phyloP scores from a whole-genome alignment of 345 rosid species.

The Murraya koenigii region DNA sequence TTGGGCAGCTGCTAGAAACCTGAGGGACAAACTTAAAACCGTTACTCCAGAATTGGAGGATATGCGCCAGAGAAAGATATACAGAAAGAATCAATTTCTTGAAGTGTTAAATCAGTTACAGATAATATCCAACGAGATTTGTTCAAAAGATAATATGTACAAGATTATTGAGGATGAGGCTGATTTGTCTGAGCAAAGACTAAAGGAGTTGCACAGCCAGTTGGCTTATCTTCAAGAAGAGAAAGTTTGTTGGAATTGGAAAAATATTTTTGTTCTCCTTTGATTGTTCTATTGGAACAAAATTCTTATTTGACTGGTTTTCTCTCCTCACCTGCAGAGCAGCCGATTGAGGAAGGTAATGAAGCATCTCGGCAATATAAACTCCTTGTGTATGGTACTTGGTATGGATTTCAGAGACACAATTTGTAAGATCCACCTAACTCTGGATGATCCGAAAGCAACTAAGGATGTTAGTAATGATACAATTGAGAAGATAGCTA shows the following conservation, averaged over 20 bases:
- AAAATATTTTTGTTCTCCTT: background rate
- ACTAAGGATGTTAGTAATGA: conserved; percentile 42
- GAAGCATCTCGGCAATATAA: conserved; percentile 37
- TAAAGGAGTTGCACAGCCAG: conserved; percentile 45
- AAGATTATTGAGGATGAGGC: conserved; percentile 38
- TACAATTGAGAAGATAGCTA: conserved; percentile 46
- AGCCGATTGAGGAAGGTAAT: conserved; percentile 45
- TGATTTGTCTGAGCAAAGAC: conserved; percentile 46
- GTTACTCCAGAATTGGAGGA: conserved; percentile 43
- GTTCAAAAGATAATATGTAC: conserved; percentile 26
- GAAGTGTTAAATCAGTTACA: conserved; percentile 45
- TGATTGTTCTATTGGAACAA: background rate
- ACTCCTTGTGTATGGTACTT: conserved; percentile 53
- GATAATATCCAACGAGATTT: conserved; percentile 49
- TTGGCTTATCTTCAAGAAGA: conserved; percentile 52
- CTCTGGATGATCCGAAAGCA: conserved; percentile 36
- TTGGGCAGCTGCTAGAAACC: conserved; percentile 34
- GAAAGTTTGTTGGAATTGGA: conserved; percentile 36
- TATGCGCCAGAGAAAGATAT: conserved; percentile 39
- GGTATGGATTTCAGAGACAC: conserved; percentile 51
- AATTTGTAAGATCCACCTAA: conserved; percentile 41
- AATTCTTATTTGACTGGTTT: background rate
- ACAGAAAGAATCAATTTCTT: conserved; percentile 43
- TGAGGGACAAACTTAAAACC: conserved; percentile 45
- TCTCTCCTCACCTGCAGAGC: conserved; percentile 29